Evolutionary conservation across 2,329 filamentous ascomycete genomes (phyloP), one percentile per base, ranked within the genome.

Genomic region (Thielaviopsis populi): DNA sequence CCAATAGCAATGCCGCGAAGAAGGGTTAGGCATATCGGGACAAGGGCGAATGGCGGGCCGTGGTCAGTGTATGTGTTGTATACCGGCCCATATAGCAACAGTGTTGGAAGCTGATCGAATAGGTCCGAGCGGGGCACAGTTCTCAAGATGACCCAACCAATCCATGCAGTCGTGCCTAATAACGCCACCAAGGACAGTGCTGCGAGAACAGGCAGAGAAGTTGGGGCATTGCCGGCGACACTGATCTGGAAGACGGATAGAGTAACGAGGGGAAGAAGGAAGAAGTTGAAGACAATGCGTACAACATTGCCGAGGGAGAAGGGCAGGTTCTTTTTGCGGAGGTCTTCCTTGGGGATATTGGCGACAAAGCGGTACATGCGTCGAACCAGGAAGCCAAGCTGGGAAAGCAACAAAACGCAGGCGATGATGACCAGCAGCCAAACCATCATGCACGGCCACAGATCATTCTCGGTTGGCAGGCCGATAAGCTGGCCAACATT

Each of bases 1-100:
- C 94, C 94, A 69, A 99, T 89, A 22, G 91, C 89, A 68, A 97
- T 85, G 65, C 91, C 92, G 41, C 92, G 86, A 65, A 96, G 77
- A 71, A 95, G 85, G 3, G 88, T 95, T 66, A 97, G 78, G 41
- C 95, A 77, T 17, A 96, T 84, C 0, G 92, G 91, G 22, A 96
- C 85, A 50, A 96, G 80, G 6, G 92, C 91, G 73, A 95, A 99
- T 0, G 89, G 85, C 7, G 92, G 89, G 0, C 91, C 90, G 72
- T 92, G 88, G 72, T 99, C 94, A 27, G 89, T 94, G 73, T 95
- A 97, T 0, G 94, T 99, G 75, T 99, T 99, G 75, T 99, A 99
- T 7, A 99, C 78, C 4, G 94, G 90, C 0, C 94, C 94, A 69
- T 96, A 97, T 0, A 90, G 80, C 1, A 99, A 79, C 8, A 97